phyloP scores from a whole-genome alignment of 306 rosid species.

The Quercus suber region DNA sequence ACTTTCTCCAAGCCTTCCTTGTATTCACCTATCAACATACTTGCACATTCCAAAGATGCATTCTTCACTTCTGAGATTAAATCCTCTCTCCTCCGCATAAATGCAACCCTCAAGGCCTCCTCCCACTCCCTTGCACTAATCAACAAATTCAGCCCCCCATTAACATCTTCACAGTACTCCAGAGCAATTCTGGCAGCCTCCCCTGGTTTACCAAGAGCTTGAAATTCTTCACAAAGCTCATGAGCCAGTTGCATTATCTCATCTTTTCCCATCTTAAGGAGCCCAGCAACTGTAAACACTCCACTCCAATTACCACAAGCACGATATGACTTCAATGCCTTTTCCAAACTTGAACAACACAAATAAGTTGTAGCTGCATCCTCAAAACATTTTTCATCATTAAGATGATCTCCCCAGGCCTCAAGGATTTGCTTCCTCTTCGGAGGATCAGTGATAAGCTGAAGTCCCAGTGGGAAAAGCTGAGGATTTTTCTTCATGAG shows the following conservation, averaged over 20 bases:
- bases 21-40: constrained; percentile 58
- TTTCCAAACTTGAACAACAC: constrained; percentile 73
- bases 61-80: constrained; percentile 55
- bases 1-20: constrained; percentile 91
- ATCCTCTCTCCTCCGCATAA: constrained; percentile 69
- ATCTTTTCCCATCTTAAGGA: constrained; percentile 71
- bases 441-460: constrained; percentile 63
- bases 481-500: constrained; percentile 79
- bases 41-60: constrained; percentile 83
- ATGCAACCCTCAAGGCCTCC: constrained; percentile 81
- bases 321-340: constrained; percentile 84
- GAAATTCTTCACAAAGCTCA: constrained; percentile 98
- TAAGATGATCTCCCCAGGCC: constrained; percentile 96
- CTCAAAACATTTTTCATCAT: constrained; percentile 65
- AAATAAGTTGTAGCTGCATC: constrained; percentile 82
- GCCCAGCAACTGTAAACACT: constrained; percentile 78
- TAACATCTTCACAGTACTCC: constrained; percentile 78
- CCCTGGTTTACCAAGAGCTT: constrained; percentile 89
- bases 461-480: constrained; percentile 82
- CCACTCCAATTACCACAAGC: constrained; percentile 82
- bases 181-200: constrained; percentile 93
- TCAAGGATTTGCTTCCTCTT: constrained; percentile 72
- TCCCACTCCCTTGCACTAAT: constrained; percentile 77
- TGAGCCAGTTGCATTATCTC: constrained; percentile 60
- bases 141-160: constrained; percentile 48